Evolutionary conservation across 768 basidiomycete genomes (phyloP), one percentile per base, ranked within the genome.

Genomic region (Hirschioporus abietinus): DNA sequence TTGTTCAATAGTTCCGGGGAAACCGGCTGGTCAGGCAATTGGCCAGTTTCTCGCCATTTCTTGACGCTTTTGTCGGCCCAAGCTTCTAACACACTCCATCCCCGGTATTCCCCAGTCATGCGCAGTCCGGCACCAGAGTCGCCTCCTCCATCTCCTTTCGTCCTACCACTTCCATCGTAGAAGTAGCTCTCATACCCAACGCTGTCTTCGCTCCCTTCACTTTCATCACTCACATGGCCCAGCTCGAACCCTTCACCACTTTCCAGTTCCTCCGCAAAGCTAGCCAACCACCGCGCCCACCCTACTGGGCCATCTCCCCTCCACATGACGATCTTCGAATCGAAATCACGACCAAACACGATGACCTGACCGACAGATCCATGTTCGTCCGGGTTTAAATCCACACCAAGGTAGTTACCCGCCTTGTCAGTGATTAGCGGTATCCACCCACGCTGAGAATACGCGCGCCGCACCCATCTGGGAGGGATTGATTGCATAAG

Each of bases 281-380:
- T 82, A 5, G 94, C 88, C 64, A 99, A 78, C 94, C 95, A 99
- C 72, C 88, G 88, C 36, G 93, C 97, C 96, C 97, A 99, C 4
- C 96, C 97, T 10, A 85, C 88, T 18, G 85, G 83, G 8, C 95
- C 95, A 66, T 98, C 95, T 8, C 97, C 97, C 64, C 85, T 83
- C 88, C 91, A 98, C 60, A 99, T 81, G 58, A 99, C 96, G 42
- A 97, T 93, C 75, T 99, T 99, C 12, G 94, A 91, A 77, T 99
- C 97, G 76, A 99, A 98, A 74, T 99, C 97, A 63, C 97, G 86
- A n/a, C 97, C 97, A 75, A 99, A 99, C 63, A 98, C 89, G 66
- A 99, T 97, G 61, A 98, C 96, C 75, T 99, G 97, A 7, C 97
- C 97, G 65, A 83, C 81, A 9, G 84, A 78, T 59, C 95, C 95